Base-by-base conservation (phyloP, 2,329 filamentous ascomycete species). In the Sporothrix mexicana region DNA sequence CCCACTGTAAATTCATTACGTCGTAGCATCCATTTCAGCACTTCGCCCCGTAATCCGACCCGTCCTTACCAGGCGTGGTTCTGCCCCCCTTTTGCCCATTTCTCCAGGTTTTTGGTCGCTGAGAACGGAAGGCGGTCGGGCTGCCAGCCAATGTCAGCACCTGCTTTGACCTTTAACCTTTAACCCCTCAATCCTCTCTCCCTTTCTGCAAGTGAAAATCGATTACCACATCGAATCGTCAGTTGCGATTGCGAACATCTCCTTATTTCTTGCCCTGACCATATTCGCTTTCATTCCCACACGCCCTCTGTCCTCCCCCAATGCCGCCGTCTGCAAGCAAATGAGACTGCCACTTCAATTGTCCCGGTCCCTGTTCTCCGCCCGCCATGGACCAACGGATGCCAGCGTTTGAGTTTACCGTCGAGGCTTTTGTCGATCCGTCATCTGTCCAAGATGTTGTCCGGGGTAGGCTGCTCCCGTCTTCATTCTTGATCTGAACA, bases 341-440 rank as follows among this genome's bases (percentile, higher is more conserved):
- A 68, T 68, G 66, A 51, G 47, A 53, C 9, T 10, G 25, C 66
- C 25, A 2, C 17, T 49, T 13, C 79, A 20, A 62, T 62, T 62
- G 41, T 55, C 53, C 41, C 62, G 9, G 43, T 45, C 20, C 45
- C 53, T 41, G 15, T 30, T 59, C n/a, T 25, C 69, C 13, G 25
- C 61, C 67, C 53, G 70, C 74, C 55, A 76, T 75, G 74, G 75
- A 76, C 25, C 73, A 75, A 49, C 74, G 69, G 67, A 61, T 69
- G 62, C 72, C 73, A 12, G 90, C 93, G 73, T 93, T 94, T 78
- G 94, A 98, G 83, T 97, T 97, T 84, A 93, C 93, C 77, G 89
- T 99, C 80, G 95, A 98, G 81, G 91, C 97, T 79, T 97, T 98
- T 81, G 93, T 95, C 73, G 96, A 98, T 83, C 93, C 94, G 69